Evolutionary conservation across 345 rosid genomes (phyloP).

Genomic region (Barbarea vulgaris): DNA sequence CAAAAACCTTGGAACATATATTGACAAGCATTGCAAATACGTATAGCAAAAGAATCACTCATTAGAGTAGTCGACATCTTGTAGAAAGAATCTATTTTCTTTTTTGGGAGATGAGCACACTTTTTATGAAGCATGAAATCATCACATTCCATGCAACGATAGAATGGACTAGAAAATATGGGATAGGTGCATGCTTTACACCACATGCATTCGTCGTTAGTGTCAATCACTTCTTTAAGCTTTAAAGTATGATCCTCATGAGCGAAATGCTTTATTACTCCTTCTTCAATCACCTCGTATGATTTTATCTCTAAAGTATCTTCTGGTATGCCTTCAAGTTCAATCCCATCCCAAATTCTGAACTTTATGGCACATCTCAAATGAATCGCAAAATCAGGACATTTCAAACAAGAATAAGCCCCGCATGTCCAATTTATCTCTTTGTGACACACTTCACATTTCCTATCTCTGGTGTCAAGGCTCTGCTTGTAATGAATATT

Average conservation of each 20-base stretch:
- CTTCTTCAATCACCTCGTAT: background rate
- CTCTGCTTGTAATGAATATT: background rate
- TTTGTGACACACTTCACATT: conserved; percentile 13
- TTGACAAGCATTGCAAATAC: too few relatives aligned
- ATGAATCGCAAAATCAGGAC: background rate
- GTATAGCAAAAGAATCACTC: too few relatives aligned
- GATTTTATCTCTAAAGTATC: background rate
- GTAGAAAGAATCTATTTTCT: background rate
- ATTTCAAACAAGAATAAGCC: conserved; percentile 16
- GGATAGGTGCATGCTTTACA: conserved; percentile 9
- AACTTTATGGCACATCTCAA: conserved; percentile 27
- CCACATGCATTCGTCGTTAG: background rate
- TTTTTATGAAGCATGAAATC: conserved; percentile 20
- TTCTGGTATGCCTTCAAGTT: conserved; percentile 10
- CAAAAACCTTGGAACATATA: too few relatives aligned
- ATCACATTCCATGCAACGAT: conserved; percentile 9
- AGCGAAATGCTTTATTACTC: conserved; percentile 3
- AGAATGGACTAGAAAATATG: background rate
- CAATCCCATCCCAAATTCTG: conserved; percentile 13
- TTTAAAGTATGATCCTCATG: background rate
- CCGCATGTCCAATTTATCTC: conserved; percentile 2
- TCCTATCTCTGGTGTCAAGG: background rate
- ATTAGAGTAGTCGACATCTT: too few relatives aligned
- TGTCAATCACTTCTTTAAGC: background rate
- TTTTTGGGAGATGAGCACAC: conserved; percentile 9